Base-by-base conservation (phyloP, 495 filamentous ascomycete species). In the Penicillium desertorum region DNA sequence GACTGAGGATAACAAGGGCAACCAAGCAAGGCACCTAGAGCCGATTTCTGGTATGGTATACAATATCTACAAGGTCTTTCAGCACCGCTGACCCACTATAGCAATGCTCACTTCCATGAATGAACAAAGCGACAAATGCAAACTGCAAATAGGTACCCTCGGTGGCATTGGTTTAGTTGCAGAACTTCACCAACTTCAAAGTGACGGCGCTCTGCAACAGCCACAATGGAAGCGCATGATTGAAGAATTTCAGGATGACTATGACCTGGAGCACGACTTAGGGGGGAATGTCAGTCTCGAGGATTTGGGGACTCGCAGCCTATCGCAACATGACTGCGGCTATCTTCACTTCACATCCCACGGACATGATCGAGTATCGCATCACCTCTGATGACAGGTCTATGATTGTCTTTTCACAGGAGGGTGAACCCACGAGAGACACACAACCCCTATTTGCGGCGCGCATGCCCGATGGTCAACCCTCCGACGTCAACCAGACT, bases 291-390 rank as follows among this genome's bases (percentile, higher is more conserved):
- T 68, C 69, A 7, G 48, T 73, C 12, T 66, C 71, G 16, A 73
- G 77, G 54, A 65, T 75, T n/a, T 82, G 81, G 80, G 82, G 82
- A 14, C 56, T 83, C 0, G 69, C 77, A n/a, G 72, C 76, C 12
- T 62, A 72, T 19, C 63, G 67, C 14, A 71, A 73, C 36, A 61
- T 75, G 3, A 59, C 74, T 36, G 79, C 76, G 1, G 68, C 68
- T 2, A 75, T 75, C 17, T 64, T 79, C 49, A 79, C 75, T 2
- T 50, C 74, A 50, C 79, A 84, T 57, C 80, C 81, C 0, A 77
- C 76, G 7, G 76, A 83, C 59, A 77, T 79, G 70, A 57, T 83
- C 30, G 77, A 83, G 50, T 84, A 84, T 59, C 68, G 67, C 2
- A 71, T 73, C 0, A 49, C 69, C 2, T 68, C 71, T 16, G 74